These are phyloP conservation scores for Polygonum aviculare DNA, from an alignment of 148 eudicot species.

Conservation along the genomic window DNA sequence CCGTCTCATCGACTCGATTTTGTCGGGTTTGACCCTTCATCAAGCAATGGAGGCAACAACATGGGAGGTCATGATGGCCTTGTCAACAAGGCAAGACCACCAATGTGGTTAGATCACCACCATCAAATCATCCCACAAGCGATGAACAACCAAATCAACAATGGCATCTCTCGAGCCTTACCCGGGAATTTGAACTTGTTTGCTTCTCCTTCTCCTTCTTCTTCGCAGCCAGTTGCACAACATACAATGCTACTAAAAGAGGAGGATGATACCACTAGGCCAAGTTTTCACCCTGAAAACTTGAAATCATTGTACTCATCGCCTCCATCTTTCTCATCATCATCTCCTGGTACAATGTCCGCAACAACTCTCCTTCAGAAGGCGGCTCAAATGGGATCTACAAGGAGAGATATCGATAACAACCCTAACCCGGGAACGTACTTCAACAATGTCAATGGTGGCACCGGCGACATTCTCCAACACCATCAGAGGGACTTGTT, in stretches of 20 bases:
- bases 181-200: slow-evolving; percentile 9
- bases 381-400: neutral
- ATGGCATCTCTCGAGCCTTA: neutral
- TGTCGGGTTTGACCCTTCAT: neutral
- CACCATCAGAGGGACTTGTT: neutral
- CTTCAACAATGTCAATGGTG: neutral
- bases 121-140: neutral
- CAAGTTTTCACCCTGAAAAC: neutral
- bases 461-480: neutral
- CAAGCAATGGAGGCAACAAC: slow-evolving; percentile 2
- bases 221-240: neutral
- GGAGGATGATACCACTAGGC: slow-evolving; percentile 2
- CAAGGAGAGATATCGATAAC: slow-evolving; percentile 3
- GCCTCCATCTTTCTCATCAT: slow-evolving; percentile 2
- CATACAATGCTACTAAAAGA: slow-evolving; percentile 2
- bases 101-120: slow-evolving; percentile 5
- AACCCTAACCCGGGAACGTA: neutral
- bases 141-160: neutral
- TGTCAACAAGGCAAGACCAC: neutral
- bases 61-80: neutral
- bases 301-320: neutral
- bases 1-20: neutral
- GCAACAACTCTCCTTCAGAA: slow-evolving; percentile 3
- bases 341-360: slow-evolving; percentile 2
- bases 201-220: neutral